Base-by-base conservation (phyloP, 768 basidiomycete genomes). In the Boletus rubescentipes region DNA sequence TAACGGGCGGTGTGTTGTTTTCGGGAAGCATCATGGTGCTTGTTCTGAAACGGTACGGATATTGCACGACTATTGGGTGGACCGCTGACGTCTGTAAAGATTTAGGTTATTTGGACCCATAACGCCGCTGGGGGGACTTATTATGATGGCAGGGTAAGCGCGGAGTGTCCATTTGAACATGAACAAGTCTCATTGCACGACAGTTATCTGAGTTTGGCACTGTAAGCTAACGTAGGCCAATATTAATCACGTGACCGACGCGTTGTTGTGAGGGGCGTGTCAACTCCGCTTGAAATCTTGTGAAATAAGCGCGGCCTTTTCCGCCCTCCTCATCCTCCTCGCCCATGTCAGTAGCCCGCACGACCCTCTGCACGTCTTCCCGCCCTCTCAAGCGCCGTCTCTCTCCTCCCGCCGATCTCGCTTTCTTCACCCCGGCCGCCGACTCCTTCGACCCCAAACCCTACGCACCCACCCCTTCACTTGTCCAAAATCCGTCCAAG, bases 71-170 rank as follows among this genome's bases (percentile, higher is more conserved):
- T 35, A 6, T 34, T 6, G 30, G 26, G 26, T 45, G n/a, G 29
- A 42, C 9, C 49, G 23, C 47, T 59, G 44, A 58, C 20, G 15
- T 51, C 49, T 46, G 31, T 16, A 16, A 56, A 81, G 78, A 36
- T 66, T 82, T 57, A 79, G 67, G 57, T 73, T 77, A 54, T 59
- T 88, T 21, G 87, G 86, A 0, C 86, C 85, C 9, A 70, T 86
- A 46, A 89, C 87, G 29, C 87, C 88, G 0, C 59, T 89, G 9
- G 87, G 86, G 2, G 88, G 82, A 4, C 51, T 77, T 18, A 46
- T 81, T 1, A 83, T 86, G 82, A 86, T 87, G 60, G 80, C 81
- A 31, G 87, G 87, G 86, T 87, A 62, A 72, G 83, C 56, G 23
- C 35, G 34, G 44, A 46, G 32, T 32, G 40, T 9, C 46, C 23